phyloP scores from a whole-genome alignment of 2,329 filamentous ascomycete species.

The Chrysoporthe austroafricana region DNA sequence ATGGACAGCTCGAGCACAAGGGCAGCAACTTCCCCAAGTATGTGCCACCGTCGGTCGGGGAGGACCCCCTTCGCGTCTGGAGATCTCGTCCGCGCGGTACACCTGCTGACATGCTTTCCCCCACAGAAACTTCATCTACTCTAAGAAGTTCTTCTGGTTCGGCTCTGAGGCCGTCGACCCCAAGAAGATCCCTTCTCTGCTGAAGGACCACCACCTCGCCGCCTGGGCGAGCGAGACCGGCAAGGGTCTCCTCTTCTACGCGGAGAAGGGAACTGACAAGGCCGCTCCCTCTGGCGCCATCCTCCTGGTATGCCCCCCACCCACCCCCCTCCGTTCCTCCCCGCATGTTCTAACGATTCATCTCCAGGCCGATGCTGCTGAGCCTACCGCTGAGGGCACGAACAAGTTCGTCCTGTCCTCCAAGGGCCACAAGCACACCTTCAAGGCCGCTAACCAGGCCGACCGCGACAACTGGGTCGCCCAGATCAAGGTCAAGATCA shows the following conservation, averaged over 20 bases:
- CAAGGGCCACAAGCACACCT: slow-evolving; percentile 88
- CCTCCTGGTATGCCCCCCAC: slow-evolving; percentile 69
- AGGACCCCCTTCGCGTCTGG: too few relatives aligned
- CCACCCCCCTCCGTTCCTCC: not conserved
- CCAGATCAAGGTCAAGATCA: slow-evolving; percentile 79
- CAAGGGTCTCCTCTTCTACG: slow-evolving; percentile 92
- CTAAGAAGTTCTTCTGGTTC: slow-evolving; percentile 94
- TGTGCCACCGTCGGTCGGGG: slow-evolving; percentile 42
- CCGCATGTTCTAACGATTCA: not conserved
- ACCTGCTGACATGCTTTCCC: slow-evolving; percentile 32
- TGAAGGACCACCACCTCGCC: slow-evolving; percentile 80
- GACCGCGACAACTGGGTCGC: slow-evolving; percentile 94
- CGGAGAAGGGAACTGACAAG: slow-evolving; percentile 84
- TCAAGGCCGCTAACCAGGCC: slow-evolving; percentile 75
- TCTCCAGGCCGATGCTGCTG: slow-evolving; percentile 60
- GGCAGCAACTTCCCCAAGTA: slow-evolving; percentile 86
- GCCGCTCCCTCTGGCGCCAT: slow-evolving; percentile 78
- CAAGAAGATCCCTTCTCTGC: slow-evolving; percentile 75
- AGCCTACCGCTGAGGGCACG: slow-evolving; percentile 75
- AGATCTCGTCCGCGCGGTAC: not conserved
- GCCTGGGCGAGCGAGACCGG: slow-evolving; percentile 93
- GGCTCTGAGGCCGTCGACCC: slow-evolving; percentile 72
- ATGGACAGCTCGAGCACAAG: slow-evolving; percentile 90
- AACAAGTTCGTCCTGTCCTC: slow-evolving; percentile 86
- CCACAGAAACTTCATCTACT: slow-evolving; percentile 79